A percentile compares a stretch with the other conserved stretches of the same genome.
phyloP scores from a whole-genome alignment of 768 basidiomycete species.

The Mycena galericulata region DNA sequence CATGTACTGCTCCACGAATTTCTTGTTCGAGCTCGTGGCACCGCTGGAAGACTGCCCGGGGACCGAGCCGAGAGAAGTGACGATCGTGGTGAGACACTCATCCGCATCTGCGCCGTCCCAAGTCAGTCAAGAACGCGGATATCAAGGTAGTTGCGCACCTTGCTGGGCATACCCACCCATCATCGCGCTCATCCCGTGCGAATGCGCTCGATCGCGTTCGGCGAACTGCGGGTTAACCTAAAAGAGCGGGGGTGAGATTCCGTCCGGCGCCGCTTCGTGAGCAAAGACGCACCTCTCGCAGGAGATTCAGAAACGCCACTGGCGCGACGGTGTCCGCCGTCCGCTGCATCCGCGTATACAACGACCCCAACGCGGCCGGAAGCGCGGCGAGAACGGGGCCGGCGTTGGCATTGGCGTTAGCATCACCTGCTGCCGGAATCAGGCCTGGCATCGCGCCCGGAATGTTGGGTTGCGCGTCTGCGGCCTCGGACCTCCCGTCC shows the following conservation, averaged over 20 bases:
- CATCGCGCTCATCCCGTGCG: conserved; percentile 49
- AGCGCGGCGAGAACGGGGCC: conserved; percentile 54
- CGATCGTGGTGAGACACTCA: conserved; percentile 86
- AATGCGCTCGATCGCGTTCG: conserved; percentile 65
- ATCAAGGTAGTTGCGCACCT: conserved; percentile 44
- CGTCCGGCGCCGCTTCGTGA: not conserved
- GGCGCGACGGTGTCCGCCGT: conserved; percentile 86
- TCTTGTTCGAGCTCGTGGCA: conserved; percentile 52
- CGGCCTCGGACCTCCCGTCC: not conserved
- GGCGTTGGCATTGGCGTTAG: conserved; percentile 42
- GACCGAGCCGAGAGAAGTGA: conserved; percentile 79
- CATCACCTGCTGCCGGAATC: not conserved
- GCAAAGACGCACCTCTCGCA: conserved; percentile 63
- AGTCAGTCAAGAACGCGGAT: conserved; percentile 30
- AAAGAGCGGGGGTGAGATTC: not conserved
- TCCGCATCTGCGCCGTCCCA: conserved; percentile 75
- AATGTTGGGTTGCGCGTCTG: not conserved
- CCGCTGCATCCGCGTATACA: conserved; percentile 79
- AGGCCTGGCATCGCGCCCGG: conserved; percentile 18
- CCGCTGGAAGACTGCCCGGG: conserved; percentile 53
- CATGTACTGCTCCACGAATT: conserved; percentile 86
- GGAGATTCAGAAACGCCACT: conserved; percentile 68
- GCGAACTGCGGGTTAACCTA: conserved; percentile 91
- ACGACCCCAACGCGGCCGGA: conserved; percentile 68
- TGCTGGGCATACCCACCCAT: conserved; percentile 83